These are phyloP conservation scores for Hapsidospora chrysogenum DNA, from an alignment of 495 filamentous ascomycete genomes.

Conservation along the genomic window DNA sequence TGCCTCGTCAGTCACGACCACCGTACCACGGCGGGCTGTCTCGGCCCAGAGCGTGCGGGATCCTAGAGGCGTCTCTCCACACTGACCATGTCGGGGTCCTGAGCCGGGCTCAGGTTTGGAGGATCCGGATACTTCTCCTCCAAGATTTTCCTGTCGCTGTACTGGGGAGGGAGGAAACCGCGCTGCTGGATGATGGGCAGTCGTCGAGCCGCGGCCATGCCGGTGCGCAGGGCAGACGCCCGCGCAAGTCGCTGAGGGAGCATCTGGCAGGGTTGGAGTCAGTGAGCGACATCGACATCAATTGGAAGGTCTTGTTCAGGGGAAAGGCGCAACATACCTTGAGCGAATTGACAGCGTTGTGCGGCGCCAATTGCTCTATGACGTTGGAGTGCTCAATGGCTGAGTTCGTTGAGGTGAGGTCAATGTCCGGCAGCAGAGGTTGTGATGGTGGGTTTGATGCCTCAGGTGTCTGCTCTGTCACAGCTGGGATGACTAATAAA, in stretches of 20 bases:
- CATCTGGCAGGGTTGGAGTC: constrained; percentile 30
- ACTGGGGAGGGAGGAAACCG: constrained; percentile 26
- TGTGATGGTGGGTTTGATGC: no score
- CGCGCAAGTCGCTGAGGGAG: constrained; percentile 42
- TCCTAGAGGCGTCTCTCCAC: not conserved
- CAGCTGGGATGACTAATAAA: no score
- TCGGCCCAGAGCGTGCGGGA: constrained; percentile 6
- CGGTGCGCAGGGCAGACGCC: constrained; percentile 36
- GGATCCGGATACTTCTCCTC: constrained; percentile 32
- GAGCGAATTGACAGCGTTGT: constrained; percentile 1
- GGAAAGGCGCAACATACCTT: not conserved
- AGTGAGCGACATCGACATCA: not conserved
- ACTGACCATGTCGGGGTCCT: constrained; percentile 65
- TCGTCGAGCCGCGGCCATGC: constrained; percentile 22
- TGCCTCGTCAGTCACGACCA: no score
- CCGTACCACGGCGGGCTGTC: no score
- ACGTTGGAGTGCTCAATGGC: not conserved
- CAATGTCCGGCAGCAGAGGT: no score
- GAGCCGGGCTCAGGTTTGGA: constrained; percentile 37
- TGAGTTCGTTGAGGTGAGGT: no score
- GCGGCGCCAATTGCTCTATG: constrained; percentile 1
- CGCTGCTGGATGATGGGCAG: constrained; percentile 31
- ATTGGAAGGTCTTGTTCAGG: not conserved
- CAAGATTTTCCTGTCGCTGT: constrained; percentile 19
- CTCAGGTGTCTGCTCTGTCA: no score